A percentile compares a stretch with the other conserved stretches of the same genome.
These are phyloP conservation scores for Incumbomyces delicatus DNA, from an alignment of 2,329 filamentous ascomycete genomes.

Conservation along the genomic window DNA sequence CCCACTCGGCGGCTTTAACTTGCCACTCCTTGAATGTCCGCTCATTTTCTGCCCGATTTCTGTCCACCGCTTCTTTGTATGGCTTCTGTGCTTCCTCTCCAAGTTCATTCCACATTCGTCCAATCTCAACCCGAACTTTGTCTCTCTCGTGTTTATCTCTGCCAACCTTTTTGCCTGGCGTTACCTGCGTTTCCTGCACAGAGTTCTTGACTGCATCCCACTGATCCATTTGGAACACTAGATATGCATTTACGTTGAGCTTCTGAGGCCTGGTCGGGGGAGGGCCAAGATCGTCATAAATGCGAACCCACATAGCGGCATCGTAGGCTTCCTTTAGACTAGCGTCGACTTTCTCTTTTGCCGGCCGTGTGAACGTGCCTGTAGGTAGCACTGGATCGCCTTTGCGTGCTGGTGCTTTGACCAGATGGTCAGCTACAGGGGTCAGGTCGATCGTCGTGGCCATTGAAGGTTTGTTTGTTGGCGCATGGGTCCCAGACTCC, in stretches of 20 bases:
- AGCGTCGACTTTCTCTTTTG: conserved; percentile 19
- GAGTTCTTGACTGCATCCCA: conserved; percentile 54
- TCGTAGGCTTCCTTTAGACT: conserved; percentile 43
- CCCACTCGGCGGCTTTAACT: conserved; percentile 47
- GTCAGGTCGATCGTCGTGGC: conserved; percentile 29
- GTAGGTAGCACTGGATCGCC: conserved; percentile 20
- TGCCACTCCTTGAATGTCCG: conserved; percentile 63
- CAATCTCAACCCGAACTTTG: conserved; percentile 75
- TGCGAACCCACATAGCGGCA: conserved; percentile 46
- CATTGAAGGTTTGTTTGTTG: conserved; percentile 6
- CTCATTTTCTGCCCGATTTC: conserved; percentile 59
- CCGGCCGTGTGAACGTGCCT: conserved; percentile 18
- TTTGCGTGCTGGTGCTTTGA: conserved; percentile 21
- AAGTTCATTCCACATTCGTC: conserved; percentile 82
- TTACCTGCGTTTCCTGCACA: conserved; percentile 56
- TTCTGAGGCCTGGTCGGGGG: conserved; percentile 64
- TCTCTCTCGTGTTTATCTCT: conserved; percentile 51
- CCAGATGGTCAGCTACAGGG: conserved; percentile 16
- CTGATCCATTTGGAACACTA: conserved; percentile 74
- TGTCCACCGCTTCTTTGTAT: conserved; percentile 64
- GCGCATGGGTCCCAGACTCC: conserved; percentile 23
- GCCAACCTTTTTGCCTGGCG: conserved; percentile 51
- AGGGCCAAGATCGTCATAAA: conserved; percentile 58
- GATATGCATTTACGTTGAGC: conserved; percentile 71
- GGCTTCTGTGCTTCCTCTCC: conserved; percentile 61